phyloP scores from a whole-genome alignment of 371 early-diverging fungal species.

The Rhizomucor pusillus region DNA sequence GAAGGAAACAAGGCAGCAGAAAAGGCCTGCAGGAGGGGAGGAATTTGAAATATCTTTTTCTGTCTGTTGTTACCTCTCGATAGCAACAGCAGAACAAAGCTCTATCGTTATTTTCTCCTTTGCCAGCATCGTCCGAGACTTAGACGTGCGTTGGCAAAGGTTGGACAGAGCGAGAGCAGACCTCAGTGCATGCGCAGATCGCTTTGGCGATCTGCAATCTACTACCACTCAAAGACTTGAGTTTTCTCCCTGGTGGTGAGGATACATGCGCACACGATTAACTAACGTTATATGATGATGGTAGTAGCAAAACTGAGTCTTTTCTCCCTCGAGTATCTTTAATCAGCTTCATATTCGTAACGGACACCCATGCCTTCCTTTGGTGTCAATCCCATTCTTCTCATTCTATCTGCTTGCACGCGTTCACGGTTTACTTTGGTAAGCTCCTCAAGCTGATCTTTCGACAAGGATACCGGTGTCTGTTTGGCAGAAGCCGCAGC shows the following conservation, averaged over 20 bases:
- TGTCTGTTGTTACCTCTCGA: too few species aligned
- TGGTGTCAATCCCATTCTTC: conserved; percentile 61
- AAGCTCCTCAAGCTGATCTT: conserved; percentile 62
- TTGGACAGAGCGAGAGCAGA: too few species aligned
- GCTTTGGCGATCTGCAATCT: too few species aligned
- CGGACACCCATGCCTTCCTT: conserved; percentile 50
- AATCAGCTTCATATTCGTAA: conserved; percentile 27
- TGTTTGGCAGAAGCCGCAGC: conserved; percentile 19
- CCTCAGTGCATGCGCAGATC: too few species aligned
- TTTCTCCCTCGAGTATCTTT: too few species aligned
- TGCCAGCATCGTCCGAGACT: too few species aligned
- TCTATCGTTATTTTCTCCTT: too few species aligned
- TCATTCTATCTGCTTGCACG: conserved; percentile 63
- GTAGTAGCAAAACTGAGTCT: too few species aligned
- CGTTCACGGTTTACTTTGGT: conserved; percentile 64
- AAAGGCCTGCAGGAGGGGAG: not conserved
- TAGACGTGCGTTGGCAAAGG: too few species aligned
- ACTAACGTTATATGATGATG: too few species aligned
- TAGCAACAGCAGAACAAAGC: too few species aligned
- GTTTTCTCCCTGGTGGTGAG: not conserved
- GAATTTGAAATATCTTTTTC: too few species aligned
- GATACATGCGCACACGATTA: conserved; percentile 6
- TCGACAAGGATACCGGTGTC: conserved; percentile 39
- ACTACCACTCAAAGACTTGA: not conserved
- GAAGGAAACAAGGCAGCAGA: conserved; percentile 1